Conservation (phyloP, 805 yeast species). For the Starmera caribaea region DNA sequence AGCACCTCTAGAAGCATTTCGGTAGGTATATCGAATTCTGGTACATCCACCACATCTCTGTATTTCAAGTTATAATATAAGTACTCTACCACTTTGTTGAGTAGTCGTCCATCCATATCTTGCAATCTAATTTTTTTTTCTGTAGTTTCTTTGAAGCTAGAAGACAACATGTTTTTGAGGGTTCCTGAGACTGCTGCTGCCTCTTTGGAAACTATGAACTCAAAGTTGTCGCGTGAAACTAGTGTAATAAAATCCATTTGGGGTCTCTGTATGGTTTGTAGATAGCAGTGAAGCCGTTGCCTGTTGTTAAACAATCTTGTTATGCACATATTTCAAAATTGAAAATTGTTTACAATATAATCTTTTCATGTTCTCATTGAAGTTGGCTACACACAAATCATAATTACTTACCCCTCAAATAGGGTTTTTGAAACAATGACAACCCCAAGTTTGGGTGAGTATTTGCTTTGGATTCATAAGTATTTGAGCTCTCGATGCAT, state of each 20-base stretch:
- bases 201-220: constrained; percentile 52
- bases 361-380: too few species aligned
- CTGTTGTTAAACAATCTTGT: too few species aligned
- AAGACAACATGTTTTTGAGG: constrained; percentile 44
- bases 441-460: constrained; percentile 23
- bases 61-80: constrained; percentile 67
- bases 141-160: constrained; percentile 49
- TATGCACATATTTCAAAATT: too few species aligned
- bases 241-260: constrained; percentile 42
- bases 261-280: too few species aligned
- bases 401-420: too few species aligned
- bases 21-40: constrained; percentile 87
- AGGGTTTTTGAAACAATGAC: constrained; percentile 1
- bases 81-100: constrained; percentile 80
- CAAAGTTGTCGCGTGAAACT: constrained; percentile 63
- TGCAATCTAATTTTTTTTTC: constrained; percentile 43
- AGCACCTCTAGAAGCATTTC: constrained; percentile 86
- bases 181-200: constrained; percentile 72
- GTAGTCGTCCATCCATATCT: constrained; percentile 61
- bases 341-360: too few species aligned
- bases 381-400: too few species aligned
- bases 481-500: not conserved
- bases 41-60: constrained; percentile 51
- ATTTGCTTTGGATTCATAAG: not conserved
- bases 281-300: too few species aligned